These are phyloP conservation scores for Rhynchosporium agropyri DNA, from an alignment of 2,329 filamentous ascomycete genomes.

Conservation along the genomic window DNA sequence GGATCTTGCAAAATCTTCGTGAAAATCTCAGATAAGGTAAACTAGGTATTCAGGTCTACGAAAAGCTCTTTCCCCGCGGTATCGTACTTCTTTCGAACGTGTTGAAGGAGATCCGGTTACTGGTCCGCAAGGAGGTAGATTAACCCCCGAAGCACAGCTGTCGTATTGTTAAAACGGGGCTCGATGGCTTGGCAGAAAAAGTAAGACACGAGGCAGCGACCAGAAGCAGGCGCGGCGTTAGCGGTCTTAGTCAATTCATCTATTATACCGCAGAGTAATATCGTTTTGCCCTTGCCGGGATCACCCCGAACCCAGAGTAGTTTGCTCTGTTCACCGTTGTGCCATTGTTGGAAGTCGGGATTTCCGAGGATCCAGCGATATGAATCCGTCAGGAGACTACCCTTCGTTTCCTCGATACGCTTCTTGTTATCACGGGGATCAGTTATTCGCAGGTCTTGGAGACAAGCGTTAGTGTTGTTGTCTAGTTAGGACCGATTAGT, in stretches of 20 bases:
- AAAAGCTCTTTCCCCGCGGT: conserved; percentile 16
- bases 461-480: not conserved
- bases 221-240: not conserved
- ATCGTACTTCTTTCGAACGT: conserved; percentile 24
- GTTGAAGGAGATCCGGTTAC: conserved; percentile 40
- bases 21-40: conserved; percentile 22
- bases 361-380: conserved; percentile 21
- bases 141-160: conserved; percentile 48
- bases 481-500: no score
- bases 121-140: conserved; percentile 47
- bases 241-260: conserved; percentile 9
- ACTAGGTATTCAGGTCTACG: conserved; percentile 21
- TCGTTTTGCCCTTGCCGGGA: conserved; percentile 23
- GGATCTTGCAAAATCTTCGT: conserved; percentile 22
- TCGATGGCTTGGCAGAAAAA: conserved; percentile 51
- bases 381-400: conserved; percentile 19
- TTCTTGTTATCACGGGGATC: conserved; percentile 23
- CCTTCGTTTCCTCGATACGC: conserved; percentile 31
- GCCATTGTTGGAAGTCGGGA: conserved; percentile 24
- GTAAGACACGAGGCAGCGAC: conserved; percentile 33
- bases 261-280: conserved; percentile 23
- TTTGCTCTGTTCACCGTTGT: conserved; percentile 6
- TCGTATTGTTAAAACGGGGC: conserved; percentile 45
- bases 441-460: conserved; percentile 15
- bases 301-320: conserved; percentile 24